phyloP scores from a whole-genome alignment of 768 basidiomycete species.

The Mycena pura region DNA sequence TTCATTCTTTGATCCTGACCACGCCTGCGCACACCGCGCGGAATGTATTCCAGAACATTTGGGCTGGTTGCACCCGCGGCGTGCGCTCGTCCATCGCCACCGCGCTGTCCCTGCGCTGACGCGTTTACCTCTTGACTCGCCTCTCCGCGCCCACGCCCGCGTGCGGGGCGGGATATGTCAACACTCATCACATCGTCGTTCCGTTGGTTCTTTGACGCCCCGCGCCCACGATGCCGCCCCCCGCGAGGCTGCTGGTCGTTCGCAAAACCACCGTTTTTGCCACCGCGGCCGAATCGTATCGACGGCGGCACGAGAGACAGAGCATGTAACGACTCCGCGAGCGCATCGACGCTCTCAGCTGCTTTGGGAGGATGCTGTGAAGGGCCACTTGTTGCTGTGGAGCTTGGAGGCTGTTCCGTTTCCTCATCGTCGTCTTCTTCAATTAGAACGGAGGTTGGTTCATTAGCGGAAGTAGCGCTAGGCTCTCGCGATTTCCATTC shows the following conservation, averaged over 20 bases:
- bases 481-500: slow-evolving; percentile 61
- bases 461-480: background rate
- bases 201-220: slow-evolving; percentile 9
- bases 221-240: slow-evolving; percentile 10
- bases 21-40: slow-evolving; percentile 21
- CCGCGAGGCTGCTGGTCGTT: slow-evolving; percentile 17
- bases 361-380: slow-evolving; percentile 29
- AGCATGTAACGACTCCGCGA: slow-evolving; percentile 53
- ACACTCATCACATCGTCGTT: slow-evolving; percentile 21
- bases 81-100: background rate
- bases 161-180: background rate
- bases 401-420: slow-evolving; percentile 23
- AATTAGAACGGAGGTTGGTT: slow-evolving; percentile 17
- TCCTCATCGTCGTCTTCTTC: slow-evolving; percentile 36
- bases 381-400: slow-evolving; percentile 16
- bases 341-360: slow-evolving; percentile 49
- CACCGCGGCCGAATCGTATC: slow-evolving; percentile 78
- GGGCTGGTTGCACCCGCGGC: background rate
- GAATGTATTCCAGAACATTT: slow-evolving; percentile 19
- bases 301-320: slow-evolving; percentile 70
- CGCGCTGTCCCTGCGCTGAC: background rate
- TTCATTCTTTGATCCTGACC: too few species aligned
- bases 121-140: too few species aligned
- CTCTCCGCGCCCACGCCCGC: slow-evolving; percentile 11
- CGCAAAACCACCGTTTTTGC: slow-evolving; percentile 58